Evolutionary conservation across 106 monocot species (phyloP).

Genomic region (Agapanthus africanus): DNA sequence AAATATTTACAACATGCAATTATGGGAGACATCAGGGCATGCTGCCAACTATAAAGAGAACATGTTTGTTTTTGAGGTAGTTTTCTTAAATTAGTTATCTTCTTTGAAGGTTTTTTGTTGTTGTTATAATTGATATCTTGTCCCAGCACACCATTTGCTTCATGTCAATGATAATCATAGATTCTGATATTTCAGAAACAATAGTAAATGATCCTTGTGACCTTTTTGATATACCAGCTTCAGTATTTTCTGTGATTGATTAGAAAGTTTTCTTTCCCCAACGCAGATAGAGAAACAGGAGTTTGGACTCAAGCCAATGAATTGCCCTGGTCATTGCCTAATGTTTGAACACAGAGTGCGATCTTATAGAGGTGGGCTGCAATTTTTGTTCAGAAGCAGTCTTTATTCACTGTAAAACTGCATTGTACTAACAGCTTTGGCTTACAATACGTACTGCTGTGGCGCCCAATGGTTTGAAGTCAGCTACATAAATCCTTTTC

Average conservation of each 20-base stretch:
- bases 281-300: conserved; percentile 92
- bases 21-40: conserved; percentile 95
- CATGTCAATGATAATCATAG: not conserved
- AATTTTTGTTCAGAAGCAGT: not conserved
- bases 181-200: too few species aligned
- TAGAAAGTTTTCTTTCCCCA: not conserved
- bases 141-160: not conserved
- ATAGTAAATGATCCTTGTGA: too few species aligned
- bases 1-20: conserved; percentile 97
- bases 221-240: too few species aligned
- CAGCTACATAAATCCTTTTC: too few species aligned
- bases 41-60: conserved; percentile 98
- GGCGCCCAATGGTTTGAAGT: too few species aligned
- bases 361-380: conserved; percentile 82
- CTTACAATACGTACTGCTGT: too few species aligned
- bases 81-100: not conserved
- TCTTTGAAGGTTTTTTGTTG: not conserved
- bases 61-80: conserved; percentile 94
- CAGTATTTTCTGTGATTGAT: too few species aligned
- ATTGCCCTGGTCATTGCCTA: conserved; percentile 93
- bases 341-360: conserved; percentile 94
- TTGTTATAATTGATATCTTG: not conserved
- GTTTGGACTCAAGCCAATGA: conserved; percentile 98
- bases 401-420: not conserved
- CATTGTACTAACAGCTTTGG: too few species aligned